Evolutionary conservation across 2,329 filamentous ascomycete genomes (phyloP).

Genomic region (Trichoderma sp.): DNA sequence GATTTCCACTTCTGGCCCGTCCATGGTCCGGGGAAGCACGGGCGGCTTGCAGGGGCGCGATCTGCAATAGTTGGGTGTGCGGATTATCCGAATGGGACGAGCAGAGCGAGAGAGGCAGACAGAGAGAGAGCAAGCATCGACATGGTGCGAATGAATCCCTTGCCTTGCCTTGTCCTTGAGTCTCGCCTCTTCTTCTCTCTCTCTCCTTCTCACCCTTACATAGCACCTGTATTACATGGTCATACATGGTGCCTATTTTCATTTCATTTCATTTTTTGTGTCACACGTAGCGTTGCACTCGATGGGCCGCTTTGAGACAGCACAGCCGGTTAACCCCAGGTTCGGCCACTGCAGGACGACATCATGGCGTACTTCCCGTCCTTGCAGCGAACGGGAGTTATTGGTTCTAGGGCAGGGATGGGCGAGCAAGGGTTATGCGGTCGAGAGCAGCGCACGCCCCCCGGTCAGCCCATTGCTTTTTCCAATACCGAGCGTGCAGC

Average conservation of each 20-base stretch:
- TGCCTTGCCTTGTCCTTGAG: background rate
- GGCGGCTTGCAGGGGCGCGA: background rate
- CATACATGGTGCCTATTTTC: background rate
- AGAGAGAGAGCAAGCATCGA: background rate
- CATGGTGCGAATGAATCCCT: background rate
- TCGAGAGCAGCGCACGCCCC: background rate
- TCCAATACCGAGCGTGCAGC: background rate
- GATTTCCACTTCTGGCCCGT: constrained; percentile 17
- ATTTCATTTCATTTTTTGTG: background rate
- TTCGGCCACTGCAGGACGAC: constrained; percentile 5
- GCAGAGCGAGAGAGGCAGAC: background rate
- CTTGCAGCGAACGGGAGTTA: background rate
- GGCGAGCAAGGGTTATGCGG: background rate
- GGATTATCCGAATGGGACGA: background rate
- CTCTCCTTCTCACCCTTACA: background rate
- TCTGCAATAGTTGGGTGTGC: background rate
- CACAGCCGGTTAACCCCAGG: background rate
- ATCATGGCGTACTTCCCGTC: constrained; percentile 1
- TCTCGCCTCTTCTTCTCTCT: background rate
- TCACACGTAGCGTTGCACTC: background rate
- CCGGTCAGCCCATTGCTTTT: constrained; percentile 1
- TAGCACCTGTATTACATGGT: background rate
- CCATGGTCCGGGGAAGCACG: constrained; percentile 20
- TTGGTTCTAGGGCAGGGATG: background rate
- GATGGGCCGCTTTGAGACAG: background rate